phyloP scores from a whole-genome alignment of 352 stramenopile species.

The Globisporangium canariense region DNA sequence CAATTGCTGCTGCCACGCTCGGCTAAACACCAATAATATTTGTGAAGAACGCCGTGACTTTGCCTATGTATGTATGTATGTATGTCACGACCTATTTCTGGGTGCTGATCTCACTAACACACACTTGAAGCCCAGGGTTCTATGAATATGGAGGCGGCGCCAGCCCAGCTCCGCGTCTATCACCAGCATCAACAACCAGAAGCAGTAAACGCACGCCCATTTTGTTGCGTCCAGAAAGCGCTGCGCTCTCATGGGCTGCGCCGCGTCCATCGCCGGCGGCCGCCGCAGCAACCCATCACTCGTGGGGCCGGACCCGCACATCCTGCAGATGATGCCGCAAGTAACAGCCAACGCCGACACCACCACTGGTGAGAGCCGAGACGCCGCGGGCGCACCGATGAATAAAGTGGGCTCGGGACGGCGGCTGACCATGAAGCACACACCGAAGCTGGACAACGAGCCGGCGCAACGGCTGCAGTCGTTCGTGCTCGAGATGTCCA shows the following conservation, averaged over 20 bases:
- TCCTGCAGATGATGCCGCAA: slow-evolving; percentile 10
- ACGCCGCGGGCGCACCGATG: background rate
- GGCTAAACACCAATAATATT: no score
- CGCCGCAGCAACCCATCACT: background rate
- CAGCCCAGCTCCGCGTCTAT: background rate
- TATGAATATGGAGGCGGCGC: background rate
- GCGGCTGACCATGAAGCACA: slow-evolving; percentile 27
- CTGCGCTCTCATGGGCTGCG: slow-evolving; percentile 22
- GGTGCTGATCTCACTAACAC: background rate
- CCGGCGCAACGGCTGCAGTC: slow-evolving; percentile 29
- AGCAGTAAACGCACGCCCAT: no score
- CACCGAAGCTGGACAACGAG: slow-evolving; percentile 24
- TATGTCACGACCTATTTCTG: background rate
- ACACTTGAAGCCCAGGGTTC: background rate
- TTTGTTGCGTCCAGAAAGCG: background rate
- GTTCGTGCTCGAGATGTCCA: slow-evolving; percentile 54
- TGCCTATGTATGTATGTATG: no score
- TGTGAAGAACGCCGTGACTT: no score
- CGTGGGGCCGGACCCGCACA: slow-evolving; percentile 4
- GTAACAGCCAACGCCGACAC: background rate
- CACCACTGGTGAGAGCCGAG: background rate
- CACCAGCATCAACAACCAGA: background rate
- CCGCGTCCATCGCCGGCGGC: slow-evolving; percentile 20
- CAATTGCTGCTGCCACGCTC: no score
- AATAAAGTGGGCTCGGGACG: slow-evolving; percentile 1